A percentile compares a stretch with the other conserved stretches of the same genome.
phyloP scores from a whole-genome alignment of 768 basidiomycete genomes.

The Mycena galopus region DNA sequence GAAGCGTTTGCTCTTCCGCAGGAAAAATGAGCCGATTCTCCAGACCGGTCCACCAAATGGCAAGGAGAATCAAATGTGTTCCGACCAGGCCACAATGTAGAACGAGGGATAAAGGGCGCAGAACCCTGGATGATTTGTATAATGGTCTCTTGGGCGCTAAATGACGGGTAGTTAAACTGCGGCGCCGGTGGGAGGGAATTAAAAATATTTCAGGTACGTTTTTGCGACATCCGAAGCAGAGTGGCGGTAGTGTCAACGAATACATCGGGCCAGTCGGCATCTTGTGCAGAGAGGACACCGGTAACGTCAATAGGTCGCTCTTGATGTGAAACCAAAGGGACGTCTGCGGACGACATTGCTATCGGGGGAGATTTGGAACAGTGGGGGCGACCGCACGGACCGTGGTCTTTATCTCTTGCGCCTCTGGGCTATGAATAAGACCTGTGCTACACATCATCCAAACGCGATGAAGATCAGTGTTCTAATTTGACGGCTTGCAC shows the following conservation, averaged over 20 bases:
- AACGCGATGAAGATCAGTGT: too few species aligned
- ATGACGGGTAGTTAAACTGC: not conserved
- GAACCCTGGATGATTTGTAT: not conserved
- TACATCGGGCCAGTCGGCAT: not conserved
- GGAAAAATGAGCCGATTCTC: not conserved
- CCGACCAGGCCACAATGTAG: not conserved
- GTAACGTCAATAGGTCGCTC: not conserved
- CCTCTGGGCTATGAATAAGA: not conserved
- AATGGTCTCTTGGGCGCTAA: not conserved
- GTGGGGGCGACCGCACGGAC: not conserved
- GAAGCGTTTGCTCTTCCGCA: not conserved
- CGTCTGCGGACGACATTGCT: not conserved
- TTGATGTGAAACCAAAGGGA: not conserved
- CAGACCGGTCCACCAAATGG: not conserved
- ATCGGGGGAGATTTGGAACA: not conserved
- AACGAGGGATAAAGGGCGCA: not conserved
- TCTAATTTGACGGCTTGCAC: too few species aligned
- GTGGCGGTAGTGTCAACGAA: not conserved
- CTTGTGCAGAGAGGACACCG: not conserved
- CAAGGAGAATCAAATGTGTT: not conserved
- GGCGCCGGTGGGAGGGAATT: not conserved
- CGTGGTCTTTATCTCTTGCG: not conserved
- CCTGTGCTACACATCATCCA: not conserved
- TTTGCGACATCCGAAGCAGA: not conserved
- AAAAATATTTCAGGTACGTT: not conserved